These are phyloP conservation scores for Ganoderma leucocontextum DNA, from an alignment of 1,284 basidiomycete species.

Conservation along the genomic window DNA sequence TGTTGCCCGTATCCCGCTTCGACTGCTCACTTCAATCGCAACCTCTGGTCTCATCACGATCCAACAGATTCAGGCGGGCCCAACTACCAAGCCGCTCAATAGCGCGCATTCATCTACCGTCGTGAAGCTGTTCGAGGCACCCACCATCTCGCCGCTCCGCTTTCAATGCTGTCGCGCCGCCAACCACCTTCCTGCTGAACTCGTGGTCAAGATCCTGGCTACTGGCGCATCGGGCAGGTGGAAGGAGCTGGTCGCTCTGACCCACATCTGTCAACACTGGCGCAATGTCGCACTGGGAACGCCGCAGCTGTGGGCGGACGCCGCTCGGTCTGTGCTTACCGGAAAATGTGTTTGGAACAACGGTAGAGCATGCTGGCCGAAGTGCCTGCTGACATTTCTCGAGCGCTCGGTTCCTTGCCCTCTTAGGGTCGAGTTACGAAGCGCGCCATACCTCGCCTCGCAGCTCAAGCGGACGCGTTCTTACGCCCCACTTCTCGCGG, in stretches of 20 bases:
- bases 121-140: too few species aligned
- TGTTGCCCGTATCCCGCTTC: too few species aligned
- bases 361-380: too few species aligned
- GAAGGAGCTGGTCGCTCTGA: neutral
- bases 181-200: neutral
- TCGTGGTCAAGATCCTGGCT: neutral
- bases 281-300: constrained; percentile 7
- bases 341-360: neutral
- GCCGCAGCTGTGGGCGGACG: constrained; percentile 17
- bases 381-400: neutral
- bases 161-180: too few species aligned
- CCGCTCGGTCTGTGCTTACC: neutral
- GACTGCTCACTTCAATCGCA: too few species aligned
- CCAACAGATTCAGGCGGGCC: too few species aligned
- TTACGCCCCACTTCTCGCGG: neutral
- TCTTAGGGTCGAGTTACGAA: neutral
- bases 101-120: too few species aligned
- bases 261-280: constrained; percentile 20
- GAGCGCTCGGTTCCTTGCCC: neutral
- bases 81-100: too few species aligned
- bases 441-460: neutral
- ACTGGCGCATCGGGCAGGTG: neutral
- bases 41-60: too few species aligned
- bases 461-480: neutral
- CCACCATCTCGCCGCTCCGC: too few species aligned